phyloP scores from a whole-genome alignment of 2,329 filamentous ascomycete species.

The Exophiala calicioides region DNA sequence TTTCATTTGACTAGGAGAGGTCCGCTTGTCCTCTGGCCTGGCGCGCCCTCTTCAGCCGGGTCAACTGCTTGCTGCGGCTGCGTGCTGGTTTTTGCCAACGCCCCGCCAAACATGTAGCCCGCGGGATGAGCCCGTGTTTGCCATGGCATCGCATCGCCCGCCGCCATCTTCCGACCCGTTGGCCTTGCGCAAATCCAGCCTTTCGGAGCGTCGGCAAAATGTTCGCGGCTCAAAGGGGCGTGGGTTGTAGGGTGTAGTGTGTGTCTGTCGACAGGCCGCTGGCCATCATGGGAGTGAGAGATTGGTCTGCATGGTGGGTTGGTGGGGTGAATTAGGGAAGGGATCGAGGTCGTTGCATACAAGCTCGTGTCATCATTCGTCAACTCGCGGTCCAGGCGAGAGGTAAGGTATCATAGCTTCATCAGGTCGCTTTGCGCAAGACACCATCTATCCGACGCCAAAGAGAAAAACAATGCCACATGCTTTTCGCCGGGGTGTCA shows the following conservation, averaged over 20 bases:
- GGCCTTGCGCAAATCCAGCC: slow-evolving; percentile 7
- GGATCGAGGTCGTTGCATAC: slow-evolving; percentile 26
- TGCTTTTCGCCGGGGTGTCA: slow-evolving; percentile 27
- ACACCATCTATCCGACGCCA: slow-evolving; percentile 31
- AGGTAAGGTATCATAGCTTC: slow-evolving; percentile 32
- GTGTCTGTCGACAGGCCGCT: slow-evolving; percentile 3
- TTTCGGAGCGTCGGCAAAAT: background rate
- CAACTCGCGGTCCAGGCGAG: slow-evolving; percentile 30
- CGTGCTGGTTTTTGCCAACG: slow-evolving; percentile 6
- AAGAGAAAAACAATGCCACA: slow-evolving; percentile 29
- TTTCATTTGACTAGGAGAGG: slow-evolving; percentile 20
- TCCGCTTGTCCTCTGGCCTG: slow-evolving; percentile 18
- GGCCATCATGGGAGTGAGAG: slow-evolving; percentile 4
- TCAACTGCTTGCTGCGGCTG: slow-evolving; percentile 7
- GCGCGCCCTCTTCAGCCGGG: slow-evolving; percentile 7
- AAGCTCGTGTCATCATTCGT: slow-evolving; percentile 30
- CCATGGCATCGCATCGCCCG: slow-evolving; percentile 5
- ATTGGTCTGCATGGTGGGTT: slow-evolving; percentile 10
- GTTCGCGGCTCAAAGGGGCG: slow-evolving; percentile 1
- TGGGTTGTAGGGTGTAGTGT: background rate
- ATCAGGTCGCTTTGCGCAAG: slow-evolving; percentile 32
- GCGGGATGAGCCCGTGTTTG: too few species aligned
- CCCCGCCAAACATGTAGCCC: slow-evolving; percentile 1
- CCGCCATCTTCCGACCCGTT: slow-evolving; percentile 9
- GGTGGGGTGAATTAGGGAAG: slow-evolving; percentile 18